Base-by-base conservation (phyloP, 768 basidiomycete species). In the Russula earlei region DNA sequence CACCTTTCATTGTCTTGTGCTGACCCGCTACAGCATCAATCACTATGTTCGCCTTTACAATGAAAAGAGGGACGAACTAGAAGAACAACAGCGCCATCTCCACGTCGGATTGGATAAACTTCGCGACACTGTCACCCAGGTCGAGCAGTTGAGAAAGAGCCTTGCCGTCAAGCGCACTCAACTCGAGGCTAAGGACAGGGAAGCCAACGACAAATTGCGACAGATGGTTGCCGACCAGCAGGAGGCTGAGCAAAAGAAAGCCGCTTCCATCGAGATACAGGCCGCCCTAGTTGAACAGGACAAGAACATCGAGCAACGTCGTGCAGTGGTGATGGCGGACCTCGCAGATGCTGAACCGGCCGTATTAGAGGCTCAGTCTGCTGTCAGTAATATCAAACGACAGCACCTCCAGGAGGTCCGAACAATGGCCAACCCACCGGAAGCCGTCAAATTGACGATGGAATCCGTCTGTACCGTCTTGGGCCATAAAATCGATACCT, bases 151-250 rank as follows among this genome's bases (percentile, higher is more conserved):
- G 25, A 82, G 95, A 52, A 90, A 89, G 72, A 96, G 93, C 68
- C 82, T 98, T 37, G 94, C 96, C 2, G 84, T 86, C 64, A 99
- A 99, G 70, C 84, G 91, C 19, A 82, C 85, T 3, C 93, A 98
- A 64, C 79, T 99, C 29, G 83, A 93, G 67, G 86, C 89, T 24
- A 99, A 99, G 75, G 80, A 96, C 64, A 83, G 83, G 1, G 91
- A 98, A 70, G 96, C 96, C 11, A 97, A 99, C 69, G 91, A 91
- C 66, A 99, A 99, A 71, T 78, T 99, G 38, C 85, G 90, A 69
- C 90, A 91, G 55, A 98, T 99, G 95, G 93, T 99, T 14, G 79
- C 90, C 7, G 95, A 98, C 70, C 95, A 99, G 70, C 95, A 97
- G 67, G 95, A 98, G 67, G 96, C 96, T 2, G 96, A 99, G 66